Evolutionary conservation across 1,139 yeast species (phyloP).

Genomic region (Magnusiomyces magnusii): DNA sequence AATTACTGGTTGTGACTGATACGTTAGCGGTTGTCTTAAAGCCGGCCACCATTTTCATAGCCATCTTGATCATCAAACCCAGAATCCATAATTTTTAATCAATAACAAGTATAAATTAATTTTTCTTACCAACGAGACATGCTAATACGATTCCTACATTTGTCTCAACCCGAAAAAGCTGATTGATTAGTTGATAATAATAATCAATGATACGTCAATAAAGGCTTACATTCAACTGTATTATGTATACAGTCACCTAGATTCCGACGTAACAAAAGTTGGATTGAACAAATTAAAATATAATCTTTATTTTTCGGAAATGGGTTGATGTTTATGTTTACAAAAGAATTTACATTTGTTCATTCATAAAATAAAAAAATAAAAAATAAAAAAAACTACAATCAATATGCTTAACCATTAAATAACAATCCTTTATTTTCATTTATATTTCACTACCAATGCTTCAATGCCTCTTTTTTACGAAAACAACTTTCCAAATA

Average conservation of each 20-base stretch:
- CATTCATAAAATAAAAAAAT: background rate
- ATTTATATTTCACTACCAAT: background rate
- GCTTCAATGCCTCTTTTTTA: background rate
- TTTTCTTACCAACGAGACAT: slow-evolving; percentile 29
- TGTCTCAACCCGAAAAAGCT: slow-evolving; percentile 60
- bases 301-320: no score
- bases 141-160: slow-evolving; percentile 68
- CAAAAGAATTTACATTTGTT: no score
- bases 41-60: background rate
- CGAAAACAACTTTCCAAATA: slow-evolving; percentile 38
- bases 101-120: no score
- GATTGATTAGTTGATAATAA: background rate
- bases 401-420: no score
- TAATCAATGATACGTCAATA: background rate
- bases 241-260: background rate
- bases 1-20: slow-evolving; percentile 6
- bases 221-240: background rate
- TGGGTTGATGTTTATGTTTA: no score
- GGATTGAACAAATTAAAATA: background rate
- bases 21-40: background rate
- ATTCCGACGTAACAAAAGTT: background rate
- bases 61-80: background rate
- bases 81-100: no score
- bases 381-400: background rate
- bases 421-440: background rate